Evolutionary conservation across 805 yeast genomes (phyloP).

Genomic region (Saccharomycopsis babjevae): DNA sequence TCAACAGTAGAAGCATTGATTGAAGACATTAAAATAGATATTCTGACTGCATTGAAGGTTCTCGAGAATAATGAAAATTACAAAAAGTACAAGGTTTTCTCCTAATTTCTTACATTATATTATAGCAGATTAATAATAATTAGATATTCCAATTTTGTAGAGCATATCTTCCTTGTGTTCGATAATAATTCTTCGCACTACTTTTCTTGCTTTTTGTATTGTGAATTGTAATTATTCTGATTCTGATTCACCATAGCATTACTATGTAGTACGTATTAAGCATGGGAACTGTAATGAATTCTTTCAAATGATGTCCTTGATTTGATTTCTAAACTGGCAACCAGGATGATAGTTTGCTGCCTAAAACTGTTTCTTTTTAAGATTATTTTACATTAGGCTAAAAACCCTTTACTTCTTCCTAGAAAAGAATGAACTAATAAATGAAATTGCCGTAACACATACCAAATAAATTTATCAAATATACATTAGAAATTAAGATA

Average conservation of each 20-base stretch:
- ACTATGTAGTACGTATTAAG: neutral
- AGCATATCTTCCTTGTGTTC: no score
- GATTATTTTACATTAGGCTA: neutral
- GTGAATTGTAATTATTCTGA: no score
- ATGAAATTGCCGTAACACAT: neutral
- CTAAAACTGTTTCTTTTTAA: neutral
- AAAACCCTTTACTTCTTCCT: neutral
- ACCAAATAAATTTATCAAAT: neutral
- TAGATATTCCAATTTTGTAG: no score
- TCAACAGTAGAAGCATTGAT: conserved; percentile 72
- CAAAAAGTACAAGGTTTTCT: neutral
- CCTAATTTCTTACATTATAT: neutral
- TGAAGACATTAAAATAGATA: conserved; percentile 73
- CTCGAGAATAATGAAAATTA: conserved; percentile 23
- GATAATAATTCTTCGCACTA: no score
- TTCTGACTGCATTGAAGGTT: conserved; percentile 48
- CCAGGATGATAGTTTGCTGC: neutral
- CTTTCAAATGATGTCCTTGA: no score
- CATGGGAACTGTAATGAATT: neutral
- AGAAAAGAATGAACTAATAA: neutral
- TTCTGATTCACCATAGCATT: no score
- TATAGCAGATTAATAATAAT: neutral
- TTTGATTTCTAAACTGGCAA: neutral
- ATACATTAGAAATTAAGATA: neutral
- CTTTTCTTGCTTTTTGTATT: neutral